Conservation (phyloP, 169 alveolate species). For the Plasmodium chabaudi region DNA sequence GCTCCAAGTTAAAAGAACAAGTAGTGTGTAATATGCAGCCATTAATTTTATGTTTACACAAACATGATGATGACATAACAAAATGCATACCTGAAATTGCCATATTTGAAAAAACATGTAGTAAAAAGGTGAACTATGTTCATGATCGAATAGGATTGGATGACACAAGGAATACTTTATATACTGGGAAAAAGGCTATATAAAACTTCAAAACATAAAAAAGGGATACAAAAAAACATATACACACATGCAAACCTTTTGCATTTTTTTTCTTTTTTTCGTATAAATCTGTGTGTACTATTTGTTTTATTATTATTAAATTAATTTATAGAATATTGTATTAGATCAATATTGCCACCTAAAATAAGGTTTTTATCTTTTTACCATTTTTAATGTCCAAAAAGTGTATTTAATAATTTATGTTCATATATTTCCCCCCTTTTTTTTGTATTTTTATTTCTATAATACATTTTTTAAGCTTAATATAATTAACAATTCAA, state of each 20-base stretch:
- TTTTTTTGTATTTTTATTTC: too few relatives aligned
- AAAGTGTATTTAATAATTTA: too few relatives aligned
- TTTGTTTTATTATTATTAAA: too few relatives aligned
- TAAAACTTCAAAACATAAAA: not conserved
- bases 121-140: conserved; percentile 85
- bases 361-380: too few relatives aligned
- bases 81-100: conserved; percentile 85
- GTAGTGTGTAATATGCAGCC: conserved; percentile 89
- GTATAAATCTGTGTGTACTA: not conserved
- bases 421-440: too few relatives aligned
- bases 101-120: conserved; percentile 89
- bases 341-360: too few relatives aligned
- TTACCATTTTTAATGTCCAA: too few relatives aligned
- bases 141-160: conserved; percentile 91
- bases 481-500: too few relatives aligned
- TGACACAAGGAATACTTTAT: conserved; percentile 88
- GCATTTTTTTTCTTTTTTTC: not conserved
- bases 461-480: too few relatives aligned
- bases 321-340: too few relatives aligned
- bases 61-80: conserved; percentile 83
- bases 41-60: conserved; percentile 85
- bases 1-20: conserved; percentile 76
- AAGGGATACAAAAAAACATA: not conserved
- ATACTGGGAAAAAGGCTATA: conserved; percentile 84
- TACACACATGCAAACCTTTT: not conserved